These are phyloP conservation scores for Rhodotorula sp. DNA, from an alignment of 1,284 basidiomycete genomes.

Conservation along the genomic window DNA sequence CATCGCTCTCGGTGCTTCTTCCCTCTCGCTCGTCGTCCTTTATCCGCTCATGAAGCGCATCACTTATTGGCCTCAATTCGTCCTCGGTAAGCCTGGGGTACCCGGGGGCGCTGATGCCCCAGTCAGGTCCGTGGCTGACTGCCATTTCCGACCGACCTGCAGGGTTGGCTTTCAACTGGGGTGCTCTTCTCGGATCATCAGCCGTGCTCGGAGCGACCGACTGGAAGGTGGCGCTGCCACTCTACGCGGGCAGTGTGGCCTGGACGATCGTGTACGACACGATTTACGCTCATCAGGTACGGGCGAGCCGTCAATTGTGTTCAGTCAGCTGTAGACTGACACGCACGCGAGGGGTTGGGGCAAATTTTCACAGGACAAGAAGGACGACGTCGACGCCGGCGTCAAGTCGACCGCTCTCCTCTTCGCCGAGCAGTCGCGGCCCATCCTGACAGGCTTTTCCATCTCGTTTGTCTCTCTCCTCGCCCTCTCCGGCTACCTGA, in stretches of 20 bases:
- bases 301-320: conserved; percentile 13
- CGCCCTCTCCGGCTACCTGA: conserved; percentile 73
- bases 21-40: conserved; percentile 77
- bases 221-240: conserved; percentile 79
- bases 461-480: conserved; percentile 71
- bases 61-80: conserved; percentile 94
- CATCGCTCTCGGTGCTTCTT: conserved; percentile 86
- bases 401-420: conserved; percentile 93
- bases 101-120: background rate
- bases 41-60: conserved; percentile 98
- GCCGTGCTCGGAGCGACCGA: conserved; percentile 80
- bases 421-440: conserved; percentile 74
- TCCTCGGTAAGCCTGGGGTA: conserved; percentile 65
- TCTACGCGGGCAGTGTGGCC: conserved; percentile 83
- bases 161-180: conserved; percentile 98
- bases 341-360: too few relatives aligned
- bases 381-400: conserved; percentile 81
- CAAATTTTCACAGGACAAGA: conserved; percentile 69
- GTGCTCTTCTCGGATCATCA: conserved; percentile 92
- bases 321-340: too few relatives aligned
- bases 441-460: conserved; percentile 74
- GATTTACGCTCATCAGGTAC: conserved; percentile 95
- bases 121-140: background rate
- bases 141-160: background rate
- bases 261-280: conserved; percentile 98